These are phyloP conservation scores for Cerrena zonata DNA, from an alignment of 1,284 basidiomycete genomes.

Conservation along the genomic window DNA sequence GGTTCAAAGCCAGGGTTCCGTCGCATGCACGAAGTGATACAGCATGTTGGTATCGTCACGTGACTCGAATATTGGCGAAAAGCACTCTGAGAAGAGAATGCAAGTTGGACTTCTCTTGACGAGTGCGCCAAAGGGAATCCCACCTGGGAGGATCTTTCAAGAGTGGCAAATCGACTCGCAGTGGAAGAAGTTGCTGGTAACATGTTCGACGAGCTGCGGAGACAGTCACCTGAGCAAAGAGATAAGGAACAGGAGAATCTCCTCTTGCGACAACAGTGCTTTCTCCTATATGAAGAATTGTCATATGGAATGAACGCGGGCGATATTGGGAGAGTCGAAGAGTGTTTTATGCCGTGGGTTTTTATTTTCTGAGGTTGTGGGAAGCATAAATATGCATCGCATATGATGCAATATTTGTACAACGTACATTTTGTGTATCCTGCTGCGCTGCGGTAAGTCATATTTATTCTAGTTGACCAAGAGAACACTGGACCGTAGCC, in stretches of 20 bases:
- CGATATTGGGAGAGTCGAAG: conserved; percentile 32
- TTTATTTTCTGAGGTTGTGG: conserved; percentile 25
- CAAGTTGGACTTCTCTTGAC: conserved; percentile 13
- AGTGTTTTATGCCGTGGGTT: conserved; percentile 26
- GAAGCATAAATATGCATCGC: conserved; percentile 33
- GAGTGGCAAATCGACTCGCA: conserved; percentile 16
- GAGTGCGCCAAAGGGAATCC: conserved; percentile 21
- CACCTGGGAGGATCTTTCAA: conserved; percentile 12
- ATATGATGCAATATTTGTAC: conserved; percentile 22
- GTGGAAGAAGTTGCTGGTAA: conserved; percentile 16
- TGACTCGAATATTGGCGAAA: conserved; percentile 22
- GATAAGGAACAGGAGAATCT: conserved; percentile 24
- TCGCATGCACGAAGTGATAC: conserved; percentile 32
- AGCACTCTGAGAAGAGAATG: not conserved
- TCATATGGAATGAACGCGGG: conserved; percentile 29
- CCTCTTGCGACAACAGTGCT: conserved; percentile 22
- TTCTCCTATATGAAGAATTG: conserved; percentile 31
- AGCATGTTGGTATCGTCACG: conserved; percentile 21
- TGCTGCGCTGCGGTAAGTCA: conserved; percentile 18
- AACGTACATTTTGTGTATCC: conserved; percentile 30
- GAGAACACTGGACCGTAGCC: too few species aligned
- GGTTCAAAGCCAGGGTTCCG: conserved; percentile 28
- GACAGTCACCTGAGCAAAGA: conserved; percentile 5
- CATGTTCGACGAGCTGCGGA: not conserved
- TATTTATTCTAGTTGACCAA: not conserved